Conservation (phyloP, 208 protist species). For the Leishmania tarentolae region DNA sequence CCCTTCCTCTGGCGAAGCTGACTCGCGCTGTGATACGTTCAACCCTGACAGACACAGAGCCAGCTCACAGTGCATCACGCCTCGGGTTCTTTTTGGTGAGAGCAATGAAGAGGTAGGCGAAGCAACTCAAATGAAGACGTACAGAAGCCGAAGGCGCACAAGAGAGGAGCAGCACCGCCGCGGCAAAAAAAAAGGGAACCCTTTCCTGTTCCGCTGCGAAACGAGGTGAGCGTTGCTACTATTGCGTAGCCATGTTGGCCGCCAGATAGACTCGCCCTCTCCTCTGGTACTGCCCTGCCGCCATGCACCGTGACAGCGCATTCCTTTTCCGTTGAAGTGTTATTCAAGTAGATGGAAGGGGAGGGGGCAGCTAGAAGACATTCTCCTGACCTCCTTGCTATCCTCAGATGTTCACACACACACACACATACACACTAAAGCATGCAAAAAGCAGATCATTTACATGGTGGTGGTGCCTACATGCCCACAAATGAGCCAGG, state of each 20-base stretch:
- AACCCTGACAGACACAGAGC: background rate
- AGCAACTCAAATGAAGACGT: background rate
- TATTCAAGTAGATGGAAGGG: background rate
- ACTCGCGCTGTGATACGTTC: background rate
- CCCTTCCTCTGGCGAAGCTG: background rate
- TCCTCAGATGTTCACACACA: background rate
- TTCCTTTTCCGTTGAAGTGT: background rate
- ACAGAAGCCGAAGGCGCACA: background rate
- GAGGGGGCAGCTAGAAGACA: background rate
- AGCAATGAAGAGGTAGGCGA: background rate
- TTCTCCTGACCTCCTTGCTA: background rate
- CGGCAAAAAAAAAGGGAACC: background rate
- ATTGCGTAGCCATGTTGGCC: background rate
- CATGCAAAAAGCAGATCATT: background rate
- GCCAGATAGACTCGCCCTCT: background rate
- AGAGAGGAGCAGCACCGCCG: background rate
- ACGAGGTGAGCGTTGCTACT: too few relatives aligned
- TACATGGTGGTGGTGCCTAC: background rate
- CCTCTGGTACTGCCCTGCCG: background rate
- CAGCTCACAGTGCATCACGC: background rate
- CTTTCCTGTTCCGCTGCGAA: background rate
- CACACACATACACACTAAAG: background rate
- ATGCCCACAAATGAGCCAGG: background rate
- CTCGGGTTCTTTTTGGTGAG: background rate
- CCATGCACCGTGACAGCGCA: background rate